A percentile compares a stretch with the other conserved stretches of the same genome.
These are phyloP conservation scores for Wickerhamiella lipophila DNA, from an alignment of 805 yeast species.

Conservation along the genomic window DNA sequence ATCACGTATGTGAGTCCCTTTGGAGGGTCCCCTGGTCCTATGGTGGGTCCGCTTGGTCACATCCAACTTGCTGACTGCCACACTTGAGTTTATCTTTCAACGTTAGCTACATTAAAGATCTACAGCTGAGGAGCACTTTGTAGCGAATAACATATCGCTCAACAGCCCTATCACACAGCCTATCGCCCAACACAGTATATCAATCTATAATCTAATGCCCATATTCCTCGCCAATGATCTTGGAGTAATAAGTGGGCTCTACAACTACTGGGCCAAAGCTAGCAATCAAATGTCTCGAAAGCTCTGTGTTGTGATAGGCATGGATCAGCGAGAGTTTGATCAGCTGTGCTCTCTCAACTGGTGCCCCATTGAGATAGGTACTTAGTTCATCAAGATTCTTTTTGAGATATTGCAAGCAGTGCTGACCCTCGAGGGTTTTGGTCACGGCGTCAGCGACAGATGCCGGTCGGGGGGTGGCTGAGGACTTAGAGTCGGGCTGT, in stretches of 20 bases:
- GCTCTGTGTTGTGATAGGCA: conserved; percentile 11
- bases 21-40: no score
- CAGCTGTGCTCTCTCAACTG: conserved; percentile 10
- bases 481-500: no score
- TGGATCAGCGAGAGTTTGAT: conserved; percentile 9
- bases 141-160: no score
- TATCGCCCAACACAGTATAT: no score
- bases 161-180: no score
- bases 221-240: neutral
- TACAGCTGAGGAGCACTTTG: no score
- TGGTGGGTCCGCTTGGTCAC: no score
- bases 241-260: conserved; percentile 1
- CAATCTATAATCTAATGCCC: neutral
- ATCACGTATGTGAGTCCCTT: no score
- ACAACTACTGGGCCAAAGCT: conserved; percentile 11
- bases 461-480: neutral
- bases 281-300: neutral
- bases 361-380: conserved; percentile 3
- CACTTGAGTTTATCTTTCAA: no score
- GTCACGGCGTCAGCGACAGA: conserved; percentile 10
- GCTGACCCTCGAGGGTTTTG: conserved; percentile 7
- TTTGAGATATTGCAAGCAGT: neutral
- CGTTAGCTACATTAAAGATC: no score
- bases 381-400: conserved; percentile 5
- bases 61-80: no score